These are phyloP conservation scores for Xylariaceae sp. DNA, from an alignment of 2,329 filamentous ascomycete species.

Conservation along the genomic window DNA sequence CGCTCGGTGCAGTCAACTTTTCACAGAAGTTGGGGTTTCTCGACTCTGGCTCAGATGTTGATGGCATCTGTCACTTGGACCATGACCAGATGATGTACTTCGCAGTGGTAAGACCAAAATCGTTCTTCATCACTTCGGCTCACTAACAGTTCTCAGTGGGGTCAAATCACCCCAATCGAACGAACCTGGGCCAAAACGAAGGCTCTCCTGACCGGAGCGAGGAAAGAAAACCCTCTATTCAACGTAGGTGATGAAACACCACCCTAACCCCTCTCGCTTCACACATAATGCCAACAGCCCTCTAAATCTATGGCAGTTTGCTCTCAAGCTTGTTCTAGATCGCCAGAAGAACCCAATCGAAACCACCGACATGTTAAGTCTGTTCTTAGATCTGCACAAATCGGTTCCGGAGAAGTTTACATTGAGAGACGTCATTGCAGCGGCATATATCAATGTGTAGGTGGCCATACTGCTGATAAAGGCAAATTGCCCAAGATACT, in stretches of 20 bases:
- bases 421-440: slow-evolving; percentile 17
- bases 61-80: slow-evolving; percentile 23
- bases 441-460: slow-evolving; percentile 27
- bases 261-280: no score
- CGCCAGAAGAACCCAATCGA: slow-evolving; percentile 15
- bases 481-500: no score
- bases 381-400: slow-evolving; percentile 17
- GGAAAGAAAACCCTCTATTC: slow-evolving; percentile 24
- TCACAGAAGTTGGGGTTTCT: slow-evolving; percentile 23
- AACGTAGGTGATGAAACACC: slow-evolving; percentile 18
- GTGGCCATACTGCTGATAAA: no score
- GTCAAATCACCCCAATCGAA: slow-evolving; percentile 13
- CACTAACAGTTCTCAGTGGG: no score
- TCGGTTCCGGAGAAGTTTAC: slow-evolving; percentile 21
- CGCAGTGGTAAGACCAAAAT: slow-evolving; percentile 10
- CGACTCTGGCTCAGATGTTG: slow-evolving; percentile 20
- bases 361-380: slow-evolving; percentile 18
- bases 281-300: no score
- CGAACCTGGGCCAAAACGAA: slow-evolving; percentile 16
- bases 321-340: slow-evolving; percentile 20
- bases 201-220: slow-evolving; percentile 4
- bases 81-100: slow-evolving; percentile 29
- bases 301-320: slow-evolving; percentile 9
- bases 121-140: no score
- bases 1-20: slow-evolving; percentile 21